Evolutionary conservation across 805 yeast species (phyloP), one percentile per base, ranked within the genome.

Genomic region (Wickerhamomyces queroliae): DNA sequence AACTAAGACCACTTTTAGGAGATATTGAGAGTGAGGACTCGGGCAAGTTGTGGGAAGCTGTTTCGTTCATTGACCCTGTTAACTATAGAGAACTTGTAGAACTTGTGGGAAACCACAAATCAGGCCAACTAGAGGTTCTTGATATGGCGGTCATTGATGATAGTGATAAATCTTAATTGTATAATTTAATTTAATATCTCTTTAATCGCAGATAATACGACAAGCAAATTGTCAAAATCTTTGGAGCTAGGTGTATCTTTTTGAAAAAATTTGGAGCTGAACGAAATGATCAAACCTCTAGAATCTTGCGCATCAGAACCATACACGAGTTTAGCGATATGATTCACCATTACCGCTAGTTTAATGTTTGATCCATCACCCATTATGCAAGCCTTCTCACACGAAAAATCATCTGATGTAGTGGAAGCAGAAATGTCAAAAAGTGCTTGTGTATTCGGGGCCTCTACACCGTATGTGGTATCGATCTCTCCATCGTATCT

Each of bases 121-220:
- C 80, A 3, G 93, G 88, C 2, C 65, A 77, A 2, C 69, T 89
- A 4, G 96, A 90, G 59, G 93, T 90, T 7, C 62, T 90, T 44
- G 96, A 88, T 50, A 82, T 85, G 83, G 91, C 95, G 13, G 95
- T 86, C 10, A 70, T 83, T n/a, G 80, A 77, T 45, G 82, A 79
- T 40, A 69, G 68, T n/a, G 73, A 67, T 16, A 53, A 40, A 17
- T 54, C 45, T 19, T 17, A 17, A 2, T 20, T 24, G 4, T 22
- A 15, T 6, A 13, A 21, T 8, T 17, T 24, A 37, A 25, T 28
- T 13, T 5, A 38, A 32, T 5, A 35, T 7, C 21, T 37, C 19
- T 34, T 47, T 51, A 4, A 53, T 32, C 10, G 49, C 29, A 8
- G 35, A 32, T 15, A 55, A 27, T 3, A 55, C 34, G 2, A 20